Evolutionary conservation across 1,284 basidiomycete genomes (phyloP).

Genomic region (Phylloporus sp.): DNA sequence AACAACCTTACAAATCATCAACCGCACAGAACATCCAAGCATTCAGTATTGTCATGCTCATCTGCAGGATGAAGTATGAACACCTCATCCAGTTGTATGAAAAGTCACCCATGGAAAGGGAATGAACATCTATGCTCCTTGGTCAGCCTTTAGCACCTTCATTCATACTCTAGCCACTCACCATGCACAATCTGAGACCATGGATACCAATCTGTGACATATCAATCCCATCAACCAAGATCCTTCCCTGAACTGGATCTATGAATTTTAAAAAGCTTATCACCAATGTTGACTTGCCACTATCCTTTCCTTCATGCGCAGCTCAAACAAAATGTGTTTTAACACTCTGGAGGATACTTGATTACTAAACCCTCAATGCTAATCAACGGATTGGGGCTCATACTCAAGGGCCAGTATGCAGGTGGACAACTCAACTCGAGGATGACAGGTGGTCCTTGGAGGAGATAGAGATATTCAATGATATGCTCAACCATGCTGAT

Average conservation of each 20-base stretch:
- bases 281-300: conserved; percentile 84
- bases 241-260: conserved; percentile 80
- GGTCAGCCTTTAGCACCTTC: conserved; percentile 7
- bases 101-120: conserved; percentile 63
- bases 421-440: conserved; percentile 73
- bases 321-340: conserved; percentile 70
- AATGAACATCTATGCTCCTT: conserved; percentile 71
- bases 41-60: conserved; percentile 84
- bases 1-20: conserved; percentile 42
- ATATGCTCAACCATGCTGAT: conserved; percentile 83
- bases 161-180: conserved; percentile 38
- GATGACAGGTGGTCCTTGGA: conserved; percentile 79
- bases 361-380: conserved; percentile 75
- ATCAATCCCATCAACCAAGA: conserved; percentile 89
- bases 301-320: conserved; percentile 68
- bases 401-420: conserved; percentile 87
- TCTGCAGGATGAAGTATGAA: conserved; percentile 40
- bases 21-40: conserved; percentile 56
- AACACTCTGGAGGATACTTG: conserved; percentile 89
- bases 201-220: conserved; percentile 87
- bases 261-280: conserved; percentile 89
- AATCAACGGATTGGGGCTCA: conserved; percentile 53
- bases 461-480: conserved; percentile 85
- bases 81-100: neutral
- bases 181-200: conserved; percentile 80